Percentiles rank a stretch among this genome's conserved stretches.
These are phyloP conservation scores for Malassezia vespertilionis DNA, from an alignment of 1,284 basidiomycete genomes.

Conservation along the genomic window DNA sequence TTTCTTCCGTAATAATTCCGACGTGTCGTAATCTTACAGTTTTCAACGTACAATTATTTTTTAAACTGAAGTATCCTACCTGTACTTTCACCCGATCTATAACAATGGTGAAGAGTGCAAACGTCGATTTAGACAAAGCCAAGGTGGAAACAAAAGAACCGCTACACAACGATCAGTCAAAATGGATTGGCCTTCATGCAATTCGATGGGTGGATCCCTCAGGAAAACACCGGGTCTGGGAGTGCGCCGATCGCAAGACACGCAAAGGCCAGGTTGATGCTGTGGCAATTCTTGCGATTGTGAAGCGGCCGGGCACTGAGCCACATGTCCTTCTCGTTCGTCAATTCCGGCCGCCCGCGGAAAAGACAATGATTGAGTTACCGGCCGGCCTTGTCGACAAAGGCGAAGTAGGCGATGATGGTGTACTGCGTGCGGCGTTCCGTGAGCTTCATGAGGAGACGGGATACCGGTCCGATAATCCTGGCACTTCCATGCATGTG, in stretches of 20 bases:
- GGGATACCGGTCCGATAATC: slow-evolving; percentile 33
- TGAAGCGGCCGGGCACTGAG: slow-evolving; percentile 29
- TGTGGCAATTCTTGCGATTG: slow-evolving; percentile 40
- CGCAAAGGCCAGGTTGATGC: slow-evolving; percentile 43
- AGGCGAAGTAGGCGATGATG: slow-evolving; percentile 36
- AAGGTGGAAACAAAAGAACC: slow-evolving; percentile 21
- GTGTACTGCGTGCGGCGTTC: slow-evolving; percentile 34
- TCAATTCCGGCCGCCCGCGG: slow-evolving; percentile 36
- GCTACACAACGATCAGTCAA: slow-evolving; percentile 30
- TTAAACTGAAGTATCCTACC: too few species aligned
- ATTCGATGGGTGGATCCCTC: slow-evolving; percentile 43
- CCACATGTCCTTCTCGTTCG: slow-evolving; percentile 38
- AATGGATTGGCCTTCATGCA: slow-evolving; percentile 40
- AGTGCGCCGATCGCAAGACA: slow-evolving; percentile 40
- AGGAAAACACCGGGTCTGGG: slow-evolving; percentile 42
- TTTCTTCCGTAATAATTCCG: too few species aligned
- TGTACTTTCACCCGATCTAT: too few species aligned
- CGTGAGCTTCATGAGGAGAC: slow-evolving; percentile 44
- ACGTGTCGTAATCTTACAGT: too few species aligned
- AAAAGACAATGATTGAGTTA: slow-evolving; percentile 38
- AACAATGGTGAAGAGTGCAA: too few species aligned
- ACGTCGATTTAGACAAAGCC: slow-evolving; percentile 1
- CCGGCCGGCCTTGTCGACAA: slow-evolving; percentile 45
- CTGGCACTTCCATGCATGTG: slow-evolving; percentile 28
- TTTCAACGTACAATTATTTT: too few species aligned